Base-by-base conservation (phyloP, 768 basidiomycete species). In the Mrakia frigida region DNA sequence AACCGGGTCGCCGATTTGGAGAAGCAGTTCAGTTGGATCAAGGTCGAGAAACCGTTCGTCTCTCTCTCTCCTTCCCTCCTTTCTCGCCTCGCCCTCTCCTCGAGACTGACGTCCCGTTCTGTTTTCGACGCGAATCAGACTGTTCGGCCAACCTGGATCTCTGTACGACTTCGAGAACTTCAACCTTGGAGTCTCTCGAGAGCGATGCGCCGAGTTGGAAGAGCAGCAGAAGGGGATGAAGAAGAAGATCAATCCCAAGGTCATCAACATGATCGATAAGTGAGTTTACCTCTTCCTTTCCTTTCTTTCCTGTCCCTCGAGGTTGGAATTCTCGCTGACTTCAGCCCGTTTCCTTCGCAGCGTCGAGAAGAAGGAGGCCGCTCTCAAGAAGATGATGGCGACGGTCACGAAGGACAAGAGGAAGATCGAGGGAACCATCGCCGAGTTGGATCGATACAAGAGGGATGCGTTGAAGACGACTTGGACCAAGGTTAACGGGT, bases 401-500 rank as follows among this genome's bases (percentile, higher is more conserved):
- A 92, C 91, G 5, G 94, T 98, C 0, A 83, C 93, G 81, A 91
- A 91, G 80, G 97, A 99, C 84, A 96, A 96, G 83, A 86, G 89
- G 79, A 98, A 96, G 86, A 98, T 99, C 70, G 93, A 97, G 80
- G 88, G 90, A 75, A 98, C 94, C 0, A 95, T 99, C 77, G 90
- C 88, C 41, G 92, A 97, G 81, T 88, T 98, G 14, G 96, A 98
- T 82, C 87, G 89, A 68, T 94, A 96, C 83, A 99, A 99, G 85
- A 88, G 92, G 39, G 94, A 96, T 79, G 93, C 97, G 0, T 85
- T 98, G 71, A 88, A 89, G 83, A 95, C 91, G 84, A 98, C 95
- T 0, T 99, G 97, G 96, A 89, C 91, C 81, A 96, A 96, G 82
- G 97, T 99, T 80, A 91, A 92, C 82, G 88, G 87, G 94, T 96